A percentile compares a stretch with the other conserved stretches of the same genome.
Conservation (phyloP, 345 rosid genomes). For the Ceriops decandra region DNA sequence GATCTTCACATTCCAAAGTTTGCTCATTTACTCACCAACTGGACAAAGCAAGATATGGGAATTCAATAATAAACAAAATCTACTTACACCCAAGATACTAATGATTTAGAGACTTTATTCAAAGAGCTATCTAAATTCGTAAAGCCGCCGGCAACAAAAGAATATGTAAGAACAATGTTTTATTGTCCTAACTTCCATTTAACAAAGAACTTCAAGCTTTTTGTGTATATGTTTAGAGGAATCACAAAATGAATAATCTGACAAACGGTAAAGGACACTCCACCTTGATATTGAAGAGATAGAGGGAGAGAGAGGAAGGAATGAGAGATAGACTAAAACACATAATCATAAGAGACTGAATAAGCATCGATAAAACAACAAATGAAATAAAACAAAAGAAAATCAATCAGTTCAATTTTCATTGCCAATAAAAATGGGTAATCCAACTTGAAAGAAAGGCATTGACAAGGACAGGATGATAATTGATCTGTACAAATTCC, state of each 20-base stretch:
- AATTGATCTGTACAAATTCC: conserved; percentile 1
- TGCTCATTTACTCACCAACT: conserved; percentile 2
- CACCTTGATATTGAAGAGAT: neutral
- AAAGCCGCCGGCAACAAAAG: conserved; percentile 2
- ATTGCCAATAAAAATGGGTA: conserved; percentile 1
- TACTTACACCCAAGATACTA: neutral
- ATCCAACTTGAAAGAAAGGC: conserved; percentile 8
- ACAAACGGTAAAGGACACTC: neutral
- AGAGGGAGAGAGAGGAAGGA: neutral
- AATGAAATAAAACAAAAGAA: conserved; percentile 21
- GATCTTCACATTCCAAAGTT: conserved; percentile 15
- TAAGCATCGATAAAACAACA: conserved; percentile 28
- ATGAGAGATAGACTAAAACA: neutral
- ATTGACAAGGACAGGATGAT: conserved; percentile 16
- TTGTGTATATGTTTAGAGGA: too few relatives aligned
- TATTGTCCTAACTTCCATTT: conserved; percentile 2
- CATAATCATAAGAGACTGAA: conserved; percentile 14
- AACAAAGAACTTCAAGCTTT: conserved; percentile 11
- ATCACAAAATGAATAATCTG: neutral
- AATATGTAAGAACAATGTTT: conserved; percentile 13
- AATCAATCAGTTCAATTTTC: conserved; percentile 17
- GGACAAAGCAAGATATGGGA: neutral
- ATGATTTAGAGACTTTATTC: conserved; percentile 7
- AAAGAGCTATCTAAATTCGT: conserved; percentile 8
- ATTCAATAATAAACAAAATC: conserved; percentile 5